A percentile compares a stretch with the other conserved stretches of the same genome.
phyloP scores from a whole-genome alignment of 805 yeast genomes.

The Barnettozyma botsteinii region DNA sequence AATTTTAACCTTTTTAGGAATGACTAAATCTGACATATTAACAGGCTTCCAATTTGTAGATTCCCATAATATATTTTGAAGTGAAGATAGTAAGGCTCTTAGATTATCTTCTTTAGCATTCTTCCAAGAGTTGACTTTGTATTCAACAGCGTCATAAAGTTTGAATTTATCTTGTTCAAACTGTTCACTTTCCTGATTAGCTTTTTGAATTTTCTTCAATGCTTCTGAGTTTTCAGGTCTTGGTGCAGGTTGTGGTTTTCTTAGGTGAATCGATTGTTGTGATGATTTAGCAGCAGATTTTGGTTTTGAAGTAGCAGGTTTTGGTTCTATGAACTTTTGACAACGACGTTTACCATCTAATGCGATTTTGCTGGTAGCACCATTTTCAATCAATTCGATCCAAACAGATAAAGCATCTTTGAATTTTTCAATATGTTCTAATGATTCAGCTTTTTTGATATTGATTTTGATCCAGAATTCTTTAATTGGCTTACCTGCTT shows the following conservation, averaged over 20 bases:
- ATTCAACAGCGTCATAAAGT: conserved; percentile 59
- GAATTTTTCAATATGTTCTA: conserved; percentile 73
- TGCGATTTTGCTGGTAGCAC: conserved; percentile 54
- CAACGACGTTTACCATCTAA: conserved; percentile 85
- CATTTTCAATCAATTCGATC: conserved; percentile 57
- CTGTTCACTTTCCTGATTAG: conserved; percentile 38
- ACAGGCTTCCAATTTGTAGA: conserved; percentile 62
- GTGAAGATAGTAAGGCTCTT: conserved; percentile 65
- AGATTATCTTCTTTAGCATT: conserved; percentile 74
- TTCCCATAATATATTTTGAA: conserved; percentile 66
- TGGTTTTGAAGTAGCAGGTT: conserved; percentile 34
- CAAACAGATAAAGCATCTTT: conserved; percentile 58
- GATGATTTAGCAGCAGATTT: conserved; percentile 3
- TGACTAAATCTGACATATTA: conserved; percentile 66
- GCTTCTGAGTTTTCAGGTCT: conserved; percentile 34
- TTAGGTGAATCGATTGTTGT: conserved; percentile 1
- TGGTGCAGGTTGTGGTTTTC: conserved; percentile 8
- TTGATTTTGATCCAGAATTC: conserved; percentile 71
- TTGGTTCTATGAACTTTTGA: conserved; percentile 54
- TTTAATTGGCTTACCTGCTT: conserved; percentile 48
- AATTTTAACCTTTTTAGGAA: conserved; percentile 85
- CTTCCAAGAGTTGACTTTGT: conserved; percentile 56
- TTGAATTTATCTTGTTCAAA: conserved; percentile 53
- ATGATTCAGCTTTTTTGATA: conserved; percentile 72
- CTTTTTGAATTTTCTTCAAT: conserved; percentile 44